Evolutionary conservation across 2,329 filamentous ascomycete species (phyloP), one percentile per base, ranked within the genome.

Genomic region (Pseudogymnoascus sp.): DNA sequence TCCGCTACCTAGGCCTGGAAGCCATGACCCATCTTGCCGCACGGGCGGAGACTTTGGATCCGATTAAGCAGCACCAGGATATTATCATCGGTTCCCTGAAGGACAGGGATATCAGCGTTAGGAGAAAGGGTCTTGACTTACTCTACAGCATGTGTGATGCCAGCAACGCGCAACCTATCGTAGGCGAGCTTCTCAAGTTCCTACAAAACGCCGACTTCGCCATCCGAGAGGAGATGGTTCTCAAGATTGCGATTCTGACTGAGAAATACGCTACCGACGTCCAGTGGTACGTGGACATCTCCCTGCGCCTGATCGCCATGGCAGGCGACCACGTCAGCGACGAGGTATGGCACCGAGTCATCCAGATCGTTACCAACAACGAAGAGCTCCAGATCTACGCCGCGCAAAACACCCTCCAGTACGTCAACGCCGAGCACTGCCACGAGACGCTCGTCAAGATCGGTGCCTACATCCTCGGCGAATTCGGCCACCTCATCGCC

Each of bases 71-170:
- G 74, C 95, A 99, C 74, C 95, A 99, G 73, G 90, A 90, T 66
- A 93, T 97, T 66, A 99, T 99, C 70, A 85, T 99, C 51, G 91
- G 92, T 34, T 97, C 95, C 0, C 80, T 99, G 47, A 91, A 95
- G 73, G 95, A 99, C 74, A 85, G 95, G 65, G 95, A 99, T 75
- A 99, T 99, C 71, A 97, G 93, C 73, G 95, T 99, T 54, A 87
- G 96, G 66, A 86, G 95, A 69, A 97, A 99, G 77, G 95, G 93
- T 65, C 83, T 99, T 59, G 96, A 99, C 77, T 79, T 99, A 63
- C 83, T 99, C 36, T 99, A 99, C 83, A 99, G 95, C 85, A 99
- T 99, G 95, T 99, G 96, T 75, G 95, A 99, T 76, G 85, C 90
- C 36, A 88, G 88, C n/a, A 99, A 99, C 75, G 92, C 95, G 6